Evolutionary conservation across 176 grass and related monocot genomes (phyloP), one percentile per base, ranked within the genome.

Genomic region (Neostapfia colusana): DNA sequence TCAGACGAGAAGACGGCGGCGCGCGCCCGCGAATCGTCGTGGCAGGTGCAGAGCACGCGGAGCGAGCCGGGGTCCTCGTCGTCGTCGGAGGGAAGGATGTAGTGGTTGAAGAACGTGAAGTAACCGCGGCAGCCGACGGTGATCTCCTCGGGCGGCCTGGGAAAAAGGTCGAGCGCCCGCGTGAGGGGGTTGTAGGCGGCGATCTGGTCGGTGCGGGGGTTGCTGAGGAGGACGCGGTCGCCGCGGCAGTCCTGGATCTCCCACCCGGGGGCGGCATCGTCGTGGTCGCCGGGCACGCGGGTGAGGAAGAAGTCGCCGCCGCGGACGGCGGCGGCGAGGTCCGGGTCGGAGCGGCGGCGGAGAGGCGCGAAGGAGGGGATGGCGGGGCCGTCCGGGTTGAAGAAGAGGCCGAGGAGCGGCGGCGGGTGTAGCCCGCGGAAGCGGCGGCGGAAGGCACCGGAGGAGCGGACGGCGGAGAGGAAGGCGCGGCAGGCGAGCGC

Each of bases 221-320:
- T 58, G 21, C 4, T 10, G 23, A 58, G 23, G 55, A 58, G 55
- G 23, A 58, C 23, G 21, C 55, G 55, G 9, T 23, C 55, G 3
- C 1, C 55, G 55, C 55, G 55, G 55, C 55, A 58, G 55, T 58
- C 23, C 23, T 26, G 55, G 55, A 58, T 26, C 23, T 58, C 55
- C 55, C 55, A 58, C 8, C 55, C 55, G 23, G 55, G 55, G 0
- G 55, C 55, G 55, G 21, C 23, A 10, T 58, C 55, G 23, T 58
- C 55, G 55, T 58, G 55, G 55, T 58, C 55, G 55, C 23, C 55
- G 23, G 55, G 55, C 55, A 58, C 23, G 23, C 55, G 55, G 23
- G 55, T 58, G 10, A 58, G 55, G 55, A 58, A 58, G 55, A 58
- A 58, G 23, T 58, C 55, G 10, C 55, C 55, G 55, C 55, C 55